phyloP scores from a whole-genome alignment of 2,329 filamentous ascomycete genomes.

The Hansfordia pulvinata region DNA sequence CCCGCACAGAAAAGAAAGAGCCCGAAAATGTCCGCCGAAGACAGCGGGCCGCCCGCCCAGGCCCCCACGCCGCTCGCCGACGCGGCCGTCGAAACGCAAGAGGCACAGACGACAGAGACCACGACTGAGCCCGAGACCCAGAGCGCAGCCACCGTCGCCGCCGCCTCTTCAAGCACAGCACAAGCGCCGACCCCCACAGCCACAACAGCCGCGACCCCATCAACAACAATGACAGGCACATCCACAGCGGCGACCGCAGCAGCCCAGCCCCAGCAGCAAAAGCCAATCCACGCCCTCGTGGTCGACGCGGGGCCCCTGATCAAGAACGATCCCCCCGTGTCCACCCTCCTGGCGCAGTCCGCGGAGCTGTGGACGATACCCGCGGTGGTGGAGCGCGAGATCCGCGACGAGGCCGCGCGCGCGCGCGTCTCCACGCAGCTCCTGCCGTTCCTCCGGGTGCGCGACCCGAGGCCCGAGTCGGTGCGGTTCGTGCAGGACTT shows the following conservation, averaged over 20 bases:
- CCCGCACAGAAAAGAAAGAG: no score
- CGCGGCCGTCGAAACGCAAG: no score
- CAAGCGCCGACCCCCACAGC: neutral
- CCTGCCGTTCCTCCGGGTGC: slow-evolving; percentile 69
- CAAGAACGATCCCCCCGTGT: slow-evolving; percentile 79
- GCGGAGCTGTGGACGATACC: slow-evolving; percentile 73
- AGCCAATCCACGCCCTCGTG: slow-evolving; percentile 75
- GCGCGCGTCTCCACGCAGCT: slow-evolving; percentile 72
- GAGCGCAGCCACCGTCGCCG: neutral
- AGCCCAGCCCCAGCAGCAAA: slow-evolving; percentile 2
- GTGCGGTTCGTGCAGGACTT: slow-evolving; percentile 73
- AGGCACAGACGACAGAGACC: no score
- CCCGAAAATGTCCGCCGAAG: no score
- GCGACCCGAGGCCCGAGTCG: slow-evolving; percentile 62
- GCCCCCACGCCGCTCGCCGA: no score
- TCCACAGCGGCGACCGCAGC: neutral
- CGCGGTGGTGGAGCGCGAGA: slow-evolving; percentile 75
- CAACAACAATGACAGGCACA: neutral
- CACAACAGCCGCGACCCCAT: neutral
- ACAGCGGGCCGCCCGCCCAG: no score
- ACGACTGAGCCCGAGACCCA: neutral
- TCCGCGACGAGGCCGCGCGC: slow-evolving; percentile 72
- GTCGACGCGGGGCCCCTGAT: slow-evolving; percentile 89
- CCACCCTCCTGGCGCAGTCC: slow-evolving; percentile 64
- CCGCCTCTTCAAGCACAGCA: neutral